Evolutionary conservation across 2,329 filamentous ascomycete species (phyloP), one percentile per base, ranked within the genome.

Genomic region (Davidsoniella eucalypti): DNA sequence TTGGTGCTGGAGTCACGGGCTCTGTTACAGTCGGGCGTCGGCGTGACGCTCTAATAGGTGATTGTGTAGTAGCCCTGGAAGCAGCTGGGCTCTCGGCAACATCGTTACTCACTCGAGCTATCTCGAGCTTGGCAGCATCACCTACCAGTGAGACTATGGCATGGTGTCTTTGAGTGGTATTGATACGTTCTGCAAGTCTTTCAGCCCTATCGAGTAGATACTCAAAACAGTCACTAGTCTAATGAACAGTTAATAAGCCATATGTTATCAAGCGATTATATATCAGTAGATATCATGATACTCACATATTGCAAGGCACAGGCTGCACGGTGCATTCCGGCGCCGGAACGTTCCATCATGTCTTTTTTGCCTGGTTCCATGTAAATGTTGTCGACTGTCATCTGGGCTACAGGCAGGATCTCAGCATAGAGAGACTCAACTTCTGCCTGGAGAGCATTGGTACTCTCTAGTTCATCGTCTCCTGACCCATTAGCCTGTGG

Each of bases 361-460:
- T 67, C 63, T 50, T 64, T 63, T 5, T 76, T 63, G 1, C 80
- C 75, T 0, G 81, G 80, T 53, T 76, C 72, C 4, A 82, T 67
- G 56, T 80, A 72, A 58, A 83, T 77, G 56, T 82, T 75, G 55
- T 84, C 78, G 1, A 80, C 70, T 0, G 80, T 76, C 76, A 86
- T 85, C 54, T 82, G 76, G 5, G 80, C 75, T 2, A 86, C 77
- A 0, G 80, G 76, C 0, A 81, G 65, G 39, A 86, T 78, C 58
- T 86, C 82, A 0, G 78, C 67, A 56, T 82, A 80, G 2, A 86
- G 66, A 4, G 79, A 82, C 55, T 84, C 78, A 1, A 86, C 67
- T 58, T 85, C 82, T 29, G 74, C 72, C 57, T 80, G 73, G 2
- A 82, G 60, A 3, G 70, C 67, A 12, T 63, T 65, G 8, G 72